Evolutionary conservation across 305 asterid genomes (phyloP), one percentile per base, ranked within the genome.

Genomic region (Fraxinus albicans): DNA sequence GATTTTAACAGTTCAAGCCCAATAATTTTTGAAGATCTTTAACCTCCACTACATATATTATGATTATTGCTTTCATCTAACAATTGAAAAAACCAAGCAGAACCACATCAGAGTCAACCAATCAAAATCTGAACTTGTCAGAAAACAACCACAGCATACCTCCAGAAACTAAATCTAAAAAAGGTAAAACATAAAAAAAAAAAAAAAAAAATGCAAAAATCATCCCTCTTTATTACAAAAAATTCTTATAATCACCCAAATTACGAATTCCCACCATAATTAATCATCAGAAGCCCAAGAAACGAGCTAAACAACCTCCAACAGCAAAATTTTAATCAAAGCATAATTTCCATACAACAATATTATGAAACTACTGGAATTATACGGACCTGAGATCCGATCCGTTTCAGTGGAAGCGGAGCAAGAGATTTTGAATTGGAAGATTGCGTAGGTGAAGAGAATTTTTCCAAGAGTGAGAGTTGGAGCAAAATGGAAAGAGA

Each of bases 381-480:
- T 79, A 12, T 2, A 79, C 85, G 55, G 79, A 88, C 88, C 86
- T 25, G 21, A 36, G 85, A 53, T 75, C 87, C 80, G 84, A 77
- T 69, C 79, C 85, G 79, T 6, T 25, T 38, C 60, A 38, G 60
- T 23, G 79, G 21, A 36, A 25, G 36, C 79, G 40, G 31, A 73
- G 80, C 31, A 38, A 8, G 81, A 67, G n/a, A 21, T 63, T 63
- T 2, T 63, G 15, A 4, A 5, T 72, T 17, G 55, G 82, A 85
- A 81, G 77, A 23, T 50, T 84, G 81, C 70, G 53, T 6, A 33
- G 77, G 80, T 58, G 82, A 7, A 50, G 55, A 29, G 80, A 84
- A 79, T 67, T 81, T 67, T 81, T 79, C 73, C 79, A 42, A 76
- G 55, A 42, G 79, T 34, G 70, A 74, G 29, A 50, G 72, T 73